Base-by-base conservation (phyloP, 2,329 filamentous ascomycete species). In the Ceratocystis smalleyi region DNA sequence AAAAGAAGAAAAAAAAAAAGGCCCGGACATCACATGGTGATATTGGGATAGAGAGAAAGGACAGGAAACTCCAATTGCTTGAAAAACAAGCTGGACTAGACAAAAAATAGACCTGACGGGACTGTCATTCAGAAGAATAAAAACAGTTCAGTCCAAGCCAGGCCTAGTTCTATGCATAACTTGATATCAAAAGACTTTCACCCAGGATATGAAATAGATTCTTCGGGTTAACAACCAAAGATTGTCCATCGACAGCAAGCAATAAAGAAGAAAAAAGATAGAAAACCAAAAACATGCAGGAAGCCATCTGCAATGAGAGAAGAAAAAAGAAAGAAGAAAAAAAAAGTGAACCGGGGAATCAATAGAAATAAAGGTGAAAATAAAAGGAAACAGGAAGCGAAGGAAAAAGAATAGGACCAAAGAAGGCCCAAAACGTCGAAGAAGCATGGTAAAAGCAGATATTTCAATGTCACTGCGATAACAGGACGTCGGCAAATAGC, bases 261-360 rank as follows among this genome's bases (percentile, higher is more conserved):
- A 47, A 60, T 43, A 35, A 60, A 65, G 49, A 10, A 49, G 43
- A 62, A 17, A 64, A 47, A 64, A 30, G 35, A 47, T 27, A 60
- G 15, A 8, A 35, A 64, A 61, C 19, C 59, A 47, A 61, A 55
- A 47, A n/a, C 32, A 43, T 61, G 47, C 49, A 61, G 22, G 32
- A n/a, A 43, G 30, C n/a, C 32, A 60, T 43, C 32, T 54, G 35
- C 43, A 19, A 19, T n/a, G 43, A 43, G 35, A 12, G 24, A 27
- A 27, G 40, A 59, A 22, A 40, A 7, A 55, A 57, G 17, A 12
- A 24, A 51, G 27, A 51, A 24, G 27, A 24, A 51, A 51, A 51
- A 24, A 51, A 51, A 51, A 27, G 47, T 51, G 54, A 57, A n/a
- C 54, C 27, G 54, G 54, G 54, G 54, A 57, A 57, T 57, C 54